Evolutionary conservation across 73 alveolate genomes (phyloP).

Genomic region (Tetrahymena elliotti): DNA sequence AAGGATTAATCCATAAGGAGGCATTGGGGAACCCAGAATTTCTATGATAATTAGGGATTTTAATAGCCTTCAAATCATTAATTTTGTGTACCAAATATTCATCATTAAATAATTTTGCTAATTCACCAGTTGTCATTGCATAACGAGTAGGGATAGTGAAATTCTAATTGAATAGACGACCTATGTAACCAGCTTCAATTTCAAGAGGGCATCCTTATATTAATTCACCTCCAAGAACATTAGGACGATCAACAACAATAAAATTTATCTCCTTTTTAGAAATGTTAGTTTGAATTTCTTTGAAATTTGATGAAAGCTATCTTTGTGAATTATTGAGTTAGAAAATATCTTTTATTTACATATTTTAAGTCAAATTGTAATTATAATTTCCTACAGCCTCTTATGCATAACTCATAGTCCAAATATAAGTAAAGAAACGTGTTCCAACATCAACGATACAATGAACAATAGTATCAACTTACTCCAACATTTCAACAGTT

Average conservation of each 20-base stretch:
- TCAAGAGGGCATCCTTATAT: conserved; percentile 42
- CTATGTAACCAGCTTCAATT: conserved; percentile 41
- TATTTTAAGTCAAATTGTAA: neutral
- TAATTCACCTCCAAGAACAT: conserved; percentile 7
- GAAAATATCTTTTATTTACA: neutral
- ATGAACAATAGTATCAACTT: conserved; percentile 26
- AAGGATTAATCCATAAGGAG: conserved; percentile 2
- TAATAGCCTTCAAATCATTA: neutral
- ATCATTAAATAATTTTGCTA: conserved; percentile 24
- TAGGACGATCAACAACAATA: neutral
- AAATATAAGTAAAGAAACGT: conserved; percentile 30
- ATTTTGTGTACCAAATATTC: conserved; percentile 12
- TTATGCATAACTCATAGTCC: conserved; percentile 42
- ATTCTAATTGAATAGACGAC: conserved; percentile 10
- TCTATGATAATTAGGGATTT: neutral
- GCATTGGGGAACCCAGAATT: neutral
- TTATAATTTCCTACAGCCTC: conserved; percentile 24
- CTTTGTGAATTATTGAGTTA: neutral
- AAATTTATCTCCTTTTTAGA: neutral
- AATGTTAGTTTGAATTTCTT: neutral
- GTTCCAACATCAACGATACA: conserved; percentile 41
- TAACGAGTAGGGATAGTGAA: conserved; percentile 31
- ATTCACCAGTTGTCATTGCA: conserved; percentile 38
- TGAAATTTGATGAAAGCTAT: neutral
- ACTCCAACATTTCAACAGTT: neutral